Percentiles rank a stretch among this genome's conserved stretches.
phyloP scores from a whole-genome alignment of 148 eudicot species.

The Rhododendron williamsianum region DNA sequence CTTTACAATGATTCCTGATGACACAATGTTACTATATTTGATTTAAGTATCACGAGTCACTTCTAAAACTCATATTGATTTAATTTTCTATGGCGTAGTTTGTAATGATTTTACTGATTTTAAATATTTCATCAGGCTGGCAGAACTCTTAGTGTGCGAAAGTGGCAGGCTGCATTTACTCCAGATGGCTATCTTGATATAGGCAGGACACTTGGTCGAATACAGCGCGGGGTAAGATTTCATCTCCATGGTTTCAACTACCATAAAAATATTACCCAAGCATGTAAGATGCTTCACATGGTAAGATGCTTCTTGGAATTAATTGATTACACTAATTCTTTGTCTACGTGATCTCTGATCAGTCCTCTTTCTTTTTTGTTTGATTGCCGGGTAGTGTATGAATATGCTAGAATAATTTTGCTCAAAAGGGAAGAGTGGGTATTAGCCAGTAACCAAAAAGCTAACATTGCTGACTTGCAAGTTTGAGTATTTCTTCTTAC shows the following conservation, averaged over 20 bases:
- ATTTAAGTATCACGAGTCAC: neutral
- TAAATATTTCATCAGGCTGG: slow-evolving; percentile 51
- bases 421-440: neutral
- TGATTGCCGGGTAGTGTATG: neutral
- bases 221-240: slow-evolving; percentile 84
- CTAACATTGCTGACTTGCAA: neutral
- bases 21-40: neutral
- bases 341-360: neutral
- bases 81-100: neutral
- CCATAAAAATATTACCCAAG: neutral
- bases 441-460: neutral
- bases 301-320: neutral
- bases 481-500: neutral
- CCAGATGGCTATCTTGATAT: slow-evolving; percentile 87
- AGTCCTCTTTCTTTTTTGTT: neutral
- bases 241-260: neutral
- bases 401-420: neutral
- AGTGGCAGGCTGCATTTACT: slow-evolving; percentile 85
- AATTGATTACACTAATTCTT: neutral
- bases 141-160: slow-evolving; percentile 76
- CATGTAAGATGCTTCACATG: neutral
- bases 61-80: neutral
- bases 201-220: slow-evolving; percentile 77
- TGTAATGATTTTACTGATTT: neutral
- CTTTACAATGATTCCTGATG: neutral